Evolutionary conservation across 2,329 filamentous ascomycete species (phyloP).

Genomic region (Dactylellina sp.): DNA sequence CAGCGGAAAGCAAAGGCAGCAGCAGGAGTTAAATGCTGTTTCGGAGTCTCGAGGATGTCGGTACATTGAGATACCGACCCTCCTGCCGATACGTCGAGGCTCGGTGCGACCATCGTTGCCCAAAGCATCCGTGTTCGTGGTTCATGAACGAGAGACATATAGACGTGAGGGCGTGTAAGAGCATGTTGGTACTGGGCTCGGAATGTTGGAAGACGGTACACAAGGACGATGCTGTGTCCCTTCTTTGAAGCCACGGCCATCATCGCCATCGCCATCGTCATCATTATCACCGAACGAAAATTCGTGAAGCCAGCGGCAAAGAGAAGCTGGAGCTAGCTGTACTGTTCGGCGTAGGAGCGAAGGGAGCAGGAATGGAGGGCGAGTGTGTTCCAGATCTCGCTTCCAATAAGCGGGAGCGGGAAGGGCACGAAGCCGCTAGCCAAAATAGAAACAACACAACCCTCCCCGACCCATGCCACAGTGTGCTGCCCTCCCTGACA

Average conservation of each 20-base stretch:
- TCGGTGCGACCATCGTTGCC: constrained; percentile 31
- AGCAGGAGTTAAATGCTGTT: background rate
- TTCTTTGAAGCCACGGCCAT: constrained; percentile 23
- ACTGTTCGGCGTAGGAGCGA: constrained; percentile 9
- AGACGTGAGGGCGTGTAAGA: constrained; percentile 2
- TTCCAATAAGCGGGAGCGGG: constrained; percentile 57
- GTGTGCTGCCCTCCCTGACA: background rate
- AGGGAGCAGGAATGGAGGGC: constrained; percentile 1
- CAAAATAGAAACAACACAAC: constrained; percentile 55
- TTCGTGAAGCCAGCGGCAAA: background rate
- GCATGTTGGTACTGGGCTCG: constrained; percentile 31
- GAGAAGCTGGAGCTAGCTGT: too few relatives aligned
- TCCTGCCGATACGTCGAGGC: constrained; percentile 20
- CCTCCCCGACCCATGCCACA: background rate
- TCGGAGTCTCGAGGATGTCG: constrained; percentile 9
- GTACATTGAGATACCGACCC: constrained; percentile 20
- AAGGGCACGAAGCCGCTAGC: constrained; percentile 57
- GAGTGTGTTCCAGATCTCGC: constrained; percentile 55
- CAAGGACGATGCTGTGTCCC: constrained; percentile 20
- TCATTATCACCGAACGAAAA: background rate
- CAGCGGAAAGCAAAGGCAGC: constrained; percentile 40
- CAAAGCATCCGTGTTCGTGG: constrained; percentile 15
- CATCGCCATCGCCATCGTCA: background rate
- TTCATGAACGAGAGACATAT: constrained; percentile 17
- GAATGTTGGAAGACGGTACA: constrained; percentile 52